A percentile compares a stretch with the other conserved stretches of the same genome.
phyloP scores from a whole-genome alignment of 805 yeast species.

The Spathaspora arborariae region DNA sequence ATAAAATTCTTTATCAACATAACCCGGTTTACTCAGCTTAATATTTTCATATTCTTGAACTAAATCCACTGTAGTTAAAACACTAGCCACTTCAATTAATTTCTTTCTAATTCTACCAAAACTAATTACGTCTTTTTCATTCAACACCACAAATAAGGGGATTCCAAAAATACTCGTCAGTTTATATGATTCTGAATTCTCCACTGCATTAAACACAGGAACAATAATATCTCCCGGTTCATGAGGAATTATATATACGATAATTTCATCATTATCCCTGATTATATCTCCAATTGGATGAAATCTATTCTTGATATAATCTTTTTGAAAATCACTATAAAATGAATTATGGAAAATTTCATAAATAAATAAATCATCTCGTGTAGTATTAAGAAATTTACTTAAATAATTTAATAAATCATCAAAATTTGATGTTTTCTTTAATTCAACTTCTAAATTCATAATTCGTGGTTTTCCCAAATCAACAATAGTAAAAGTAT shows the following conservation, averaged over 20 bases:
- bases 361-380: slow-evolving; percentile 26
- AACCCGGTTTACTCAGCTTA: slow-evolving; percentile 9
- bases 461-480: slow-evolving; percentile 24
- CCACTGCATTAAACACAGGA: slow-evolving; percentile 53
- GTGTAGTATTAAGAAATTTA: slow-evolving; percentile 33
- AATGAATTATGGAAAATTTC: slow-evolving; percentile 61
- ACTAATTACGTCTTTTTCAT: slow-evolving; percentile 49
- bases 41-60: slow-evolving; percentile 18
- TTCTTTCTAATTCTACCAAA: slow-evolving; percentile 57
- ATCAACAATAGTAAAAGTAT: slow-evolving; percentile 60
- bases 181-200: slow-evolving; percentile 33
- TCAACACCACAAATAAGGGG: slow-evolving; percentile 69
- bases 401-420: slow-evolving; percentile 64
- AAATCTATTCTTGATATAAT: slow-evolving; percentile 51
- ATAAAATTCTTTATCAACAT: slow-evolving; percentile 16
- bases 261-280: slow-evolving; percentile 55
- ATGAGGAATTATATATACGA: slow-evolving; percentile 55
- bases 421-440: slow-evolving; percentile 57
- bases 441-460: slow-evolving; percentile 67
- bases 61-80: slow-evolving; percentile 22
- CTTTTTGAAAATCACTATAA: slow-evolving; percentile 61
- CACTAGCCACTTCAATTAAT: slow-evolving; percentile 38
- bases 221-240: slow-evolving; percentile 45
- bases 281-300: slow-evolving; percentile 69
- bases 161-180: slow-evolving; percentile 58